These are phyloP conservation scores for Furcasterigmium furcatum DNA, from an alignment of 2,329 filamentous ascomycete genomes.

Conservation along the genomic window DNA sequence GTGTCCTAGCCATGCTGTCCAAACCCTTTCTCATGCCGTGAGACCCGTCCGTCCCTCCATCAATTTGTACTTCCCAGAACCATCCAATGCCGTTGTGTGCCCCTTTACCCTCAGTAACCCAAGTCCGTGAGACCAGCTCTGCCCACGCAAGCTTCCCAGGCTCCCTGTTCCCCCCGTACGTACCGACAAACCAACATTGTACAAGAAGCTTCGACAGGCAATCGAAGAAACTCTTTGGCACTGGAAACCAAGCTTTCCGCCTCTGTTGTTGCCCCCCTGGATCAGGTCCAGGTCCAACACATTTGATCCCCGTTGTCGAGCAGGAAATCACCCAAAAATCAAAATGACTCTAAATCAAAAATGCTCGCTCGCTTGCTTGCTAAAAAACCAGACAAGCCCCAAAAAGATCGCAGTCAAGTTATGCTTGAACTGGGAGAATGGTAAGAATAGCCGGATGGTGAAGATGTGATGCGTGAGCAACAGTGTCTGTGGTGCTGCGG, in stretches of 20 bases:
- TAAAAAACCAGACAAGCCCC: slow-evolving; percentile 27
- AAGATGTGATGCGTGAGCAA: slow-evolving; percentile 45
- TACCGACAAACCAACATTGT: slow-evolving; percentile 2
- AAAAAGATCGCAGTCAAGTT: slow-evolving; percentile 13
- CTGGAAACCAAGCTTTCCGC: slow-evolving; percentile 6
- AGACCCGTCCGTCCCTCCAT: not conserved
- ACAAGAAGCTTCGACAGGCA: slow-evolving; percentile 1
- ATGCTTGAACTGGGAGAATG: not conserved
- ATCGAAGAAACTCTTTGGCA: not conserved
- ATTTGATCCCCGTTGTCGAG: not conserved
- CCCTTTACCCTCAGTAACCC: slow-evolving; percentile 1
- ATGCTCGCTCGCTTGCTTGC: slow-evolving; percentile 23
- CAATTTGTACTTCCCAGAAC: not conserved
- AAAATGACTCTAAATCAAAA: slow-evolving; percentile 7
- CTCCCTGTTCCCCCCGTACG: not conserved
- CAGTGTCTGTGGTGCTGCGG: slow-evolving; percentile 33
- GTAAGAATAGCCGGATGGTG: slow-evolving; percentile 15
- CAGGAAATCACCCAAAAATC: not conserved
- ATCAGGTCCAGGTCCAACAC: slow-evolving; percentile 2
- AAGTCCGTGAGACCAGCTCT: slow-evolving; percentile 12
- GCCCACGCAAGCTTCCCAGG: slow-evolving; percentile 1
- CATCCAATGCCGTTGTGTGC: not conserved
- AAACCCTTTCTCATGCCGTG: not conserved
- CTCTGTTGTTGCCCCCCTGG: slow-evolving; percentile 6
- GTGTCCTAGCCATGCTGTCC: not conserved